Base-by-base conservation (phyloP, 345 rosid genomes). In the Angophora floribunda region DNA sequence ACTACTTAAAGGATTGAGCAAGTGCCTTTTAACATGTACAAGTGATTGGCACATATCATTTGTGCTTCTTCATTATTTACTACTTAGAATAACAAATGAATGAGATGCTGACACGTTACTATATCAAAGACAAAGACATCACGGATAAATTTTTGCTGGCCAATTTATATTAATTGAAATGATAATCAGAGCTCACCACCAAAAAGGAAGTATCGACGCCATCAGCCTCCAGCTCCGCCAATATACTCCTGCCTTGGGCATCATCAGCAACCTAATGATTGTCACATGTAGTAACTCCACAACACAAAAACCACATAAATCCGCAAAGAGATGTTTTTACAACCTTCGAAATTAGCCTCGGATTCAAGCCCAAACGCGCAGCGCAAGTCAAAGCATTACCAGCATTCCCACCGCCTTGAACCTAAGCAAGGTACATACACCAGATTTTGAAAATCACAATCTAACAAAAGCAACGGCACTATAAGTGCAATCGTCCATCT, bases 401-500 rank as follows among this genome's bases (percentile, higher is more conserved):
- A 8, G 95, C 95, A 92, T 96, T 96, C 28, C 98, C 97, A 14
- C 97, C 98, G 88, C 98, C 98, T 92, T 92, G 94, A 70, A 93
- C 93, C 98, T 95, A 63, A 88, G 75, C 86, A 85, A 87, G 80
- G 44, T 55, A 22, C 24, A 75, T 28, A 26, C 26, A 80, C 57
- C 63, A 51, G 65, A 80, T 47, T 19, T 41, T 28, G 21, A n/a
- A 22, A 49, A 28, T 84, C 75, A 7, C 36, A 30, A n/a, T 12
- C 85, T 51, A 63, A 15, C 59, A 26, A 67, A 47, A 32, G 13
- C 30, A 26, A 51, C 30, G 21, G 47, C 53, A 36, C 7, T 22
- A 75, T 9, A 59, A 10, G 6, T 26, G 65, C 65, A 59, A 59
- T 59, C 65, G 14, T 24, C 65, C 65, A 12, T 24, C 65, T 10